These are phyloP conservation scores for Hordeum marinum DNA, from an alignment of 176 grass and related monocot genomes.

Conservation along the genomic window DNA sequence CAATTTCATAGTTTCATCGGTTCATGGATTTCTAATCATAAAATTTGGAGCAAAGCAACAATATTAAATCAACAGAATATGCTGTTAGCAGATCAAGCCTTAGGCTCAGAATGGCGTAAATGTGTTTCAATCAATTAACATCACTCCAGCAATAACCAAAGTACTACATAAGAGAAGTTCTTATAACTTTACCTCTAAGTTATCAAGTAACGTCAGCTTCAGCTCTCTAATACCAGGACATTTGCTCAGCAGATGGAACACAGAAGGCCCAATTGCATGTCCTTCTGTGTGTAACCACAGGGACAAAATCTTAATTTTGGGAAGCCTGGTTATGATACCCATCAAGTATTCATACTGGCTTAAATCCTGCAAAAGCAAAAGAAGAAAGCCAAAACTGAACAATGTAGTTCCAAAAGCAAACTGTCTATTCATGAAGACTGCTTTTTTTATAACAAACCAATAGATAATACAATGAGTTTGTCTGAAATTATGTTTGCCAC, in stretches of 20 bases:
- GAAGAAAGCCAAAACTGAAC: neutral
- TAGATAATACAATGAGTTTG: neutral
- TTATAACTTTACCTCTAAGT: conserved; percentile 2
- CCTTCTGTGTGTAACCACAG: conserved; percentile 6
- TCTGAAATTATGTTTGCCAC: neutral
- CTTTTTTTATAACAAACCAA: neutral
- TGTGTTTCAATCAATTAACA: neutral
- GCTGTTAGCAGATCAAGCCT: neutral
- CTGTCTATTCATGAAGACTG: neutral
- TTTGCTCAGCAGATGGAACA: conserved; percentile 11
- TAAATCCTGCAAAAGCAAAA: conserved; percentile 4
- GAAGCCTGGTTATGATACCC: conserved; percentile 12
- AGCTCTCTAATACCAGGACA: conserved; percentile 2
- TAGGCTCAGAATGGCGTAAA: neutral
- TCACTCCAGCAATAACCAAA: neutral
- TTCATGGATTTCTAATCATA: neutral
- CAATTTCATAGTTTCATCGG: neutral
- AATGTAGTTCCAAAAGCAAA: neutral
- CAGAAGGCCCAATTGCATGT: conserved; percentile 21
- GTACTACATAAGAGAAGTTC: neutral
- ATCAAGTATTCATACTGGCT: neutral
- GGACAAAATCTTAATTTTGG: neutral
- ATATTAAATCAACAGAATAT: neutral
- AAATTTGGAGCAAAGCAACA: neutral
- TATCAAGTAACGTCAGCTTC: conserved; percentile 11